Evolutionary conservation across 2,329 filamentous ascomycete genomes (phyloP), one percentile per base, ranked within the genome.

Genomic region (Diplodia scrobiculata): DNA sequence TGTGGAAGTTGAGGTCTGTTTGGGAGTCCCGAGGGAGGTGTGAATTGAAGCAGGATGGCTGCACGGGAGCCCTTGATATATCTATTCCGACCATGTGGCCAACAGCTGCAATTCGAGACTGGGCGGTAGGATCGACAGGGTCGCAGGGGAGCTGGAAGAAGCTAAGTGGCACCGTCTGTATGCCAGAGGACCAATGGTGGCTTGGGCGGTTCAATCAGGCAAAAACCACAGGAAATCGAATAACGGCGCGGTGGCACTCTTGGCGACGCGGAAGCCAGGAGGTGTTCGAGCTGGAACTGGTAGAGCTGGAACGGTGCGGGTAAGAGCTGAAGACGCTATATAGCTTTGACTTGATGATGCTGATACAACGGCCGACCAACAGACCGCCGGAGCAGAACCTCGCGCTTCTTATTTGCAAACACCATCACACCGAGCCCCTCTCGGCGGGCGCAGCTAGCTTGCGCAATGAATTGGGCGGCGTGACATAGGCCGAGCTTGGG

Each of bases 51-150:
- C 38, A n/a, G 10, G n/a, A n/a, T 1, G n/a, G 11, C 13, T 21
- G 58, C 41, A 45, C 58, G 58, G 58, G 38, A 14, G 58, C 45
- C 27, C 58, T 50, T 36, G 58, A 50, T 62, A 62, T 62, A 62
- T 50, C 29, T 50, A 50, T 34, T 25, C 58, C 58, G 58, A 62
- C 58, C 58, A 62, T 62, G 55, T 60, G 55, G 55, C 38, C 55
- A 58, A 48, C 55, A 48, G 55, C 55, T 29, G 55, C 25, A 60
- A 32, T 21, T 60, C 55, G 10, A 60, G 58, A 63, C 48, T 53
- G 48, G 60, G 60, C 60, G 29, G 53, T 19, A 38, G 47, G 63
- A 66, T 66, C 63, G 63, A 66, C 63, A 66, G 63, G 63, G 63
- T 51, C 63, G 53, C 63, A 66, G 63, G 63, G 32, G 34, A 51